Base-by-base conservation (phyloP, 805 yeast genomes). In the Kuraishia cidri region DNA sequence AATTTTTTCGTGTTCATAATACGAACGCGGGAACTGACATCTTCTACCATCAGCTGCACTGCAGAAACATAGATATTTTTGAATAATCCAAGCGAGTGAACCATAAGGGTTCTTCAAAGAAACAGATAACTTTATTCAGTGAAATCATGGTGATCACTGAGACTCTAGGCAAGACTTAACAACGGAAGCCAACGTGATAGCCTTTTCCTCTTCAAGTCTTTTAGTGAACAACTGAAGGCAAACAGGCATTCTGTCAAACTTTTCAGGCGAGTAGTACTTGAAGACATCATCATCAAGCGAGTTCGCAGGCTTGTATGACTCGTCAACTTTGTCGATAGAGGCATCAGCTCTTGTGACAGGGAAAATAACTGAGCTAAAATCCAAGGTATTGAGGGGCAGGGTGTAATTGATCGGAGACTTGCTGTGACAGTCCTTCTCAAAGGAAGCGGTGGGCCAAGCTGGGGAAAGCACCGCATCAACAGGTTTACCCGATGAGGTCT, bases 151-250 rank as follows among this genome's bases (percentile, higher is more conserved):
- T n/a, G n/a, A n/a, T n/a, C n/a, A n/a, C n/a, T n/a, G n/a, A n/a
- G n/a, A n/a, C n/a, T n/a, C n/a, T n/a, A n/a, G n/a, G n/a, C n/a
- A n/a, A n/a, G n/a, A n/a, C n/a, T n/a, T n/a, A n/a, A 51, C 40
- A 12, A 44, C 41, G 33, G 50, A 45, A 31, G 58, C 52, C 39
- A 66, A 43, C 6, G 53, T 60, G 18, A 74, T 47, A 3, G 66
- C 65, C 44, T 70, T 68, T 44, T 78, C 84, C 45, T 78, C 85
- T 39, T 75, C 68, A 33, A 65, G 66, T 37, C 75, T 58, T 34
- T 66, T 60, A 16, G 77, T 66, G 14, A 72, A 64, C 12, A 78
- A 39, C 45, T 78, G 85, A 5, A 75, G 41, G 4, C 67, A 60
- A 4, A 76, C 72, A 0, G 82, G 79, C 43, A 72, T 72, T 3